phyloP scores from a whole-genome alignment of 1,139 yeast species.

The Arxiozyma bovina region DNA sequence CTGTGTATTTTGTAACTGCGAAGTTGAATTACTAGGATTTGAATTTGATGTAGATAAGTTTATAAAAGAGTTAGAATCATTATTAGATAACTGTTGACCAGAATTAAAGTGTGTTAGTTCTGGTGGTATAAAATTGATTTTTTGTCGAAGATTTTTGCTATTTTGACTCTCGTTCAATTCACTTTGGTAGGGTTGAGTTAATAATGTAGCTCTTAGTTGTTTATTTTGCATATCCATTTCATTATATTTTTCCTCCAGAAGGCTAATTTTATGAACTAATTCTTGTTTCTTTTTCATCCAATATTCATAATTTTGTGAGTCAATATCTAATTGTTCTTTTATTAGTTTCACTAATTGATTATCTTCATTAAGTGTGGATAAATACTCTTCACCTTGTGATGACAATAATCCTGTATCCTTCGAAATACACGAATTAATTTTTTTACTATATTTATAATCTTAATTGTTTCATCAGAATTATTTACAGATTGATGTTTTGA shows the following conservation, averaged over 20 bases:
- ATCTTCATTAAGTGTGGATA: constrained; percentile 18
- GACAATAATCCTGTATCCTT: constrained; percentile 22
- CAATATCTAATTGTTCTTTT: constrained; percentile 23
- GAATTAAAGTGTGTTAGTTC: constrained; percentile 5
- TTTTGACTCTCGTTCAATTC: background rate
- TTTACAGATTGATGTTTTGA: background rate
- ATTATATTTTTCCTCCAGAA: constrained; percentile 20
- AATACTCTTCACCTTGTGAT: constrained; percentile 18
- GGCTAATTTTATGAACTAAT: constrained; percentile 16
- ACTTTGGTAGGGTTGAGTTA: constrained; percentile 13
- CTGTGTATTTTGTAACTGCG: background rate
- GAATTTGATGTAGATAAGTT: background rate
- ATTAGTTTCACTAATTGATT: constrained; percentile 17
- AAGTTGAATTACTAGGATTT: constrained; percentile 1
- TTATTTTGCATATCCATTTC: constrained; percentile 18
- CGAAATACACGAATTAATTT: constrained; percentile 15
- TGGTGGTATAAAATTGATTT: constrained; percentile 9
- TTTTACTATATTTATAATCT: constrained; percentile 12
- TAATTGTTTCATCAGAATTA: constrained; percentile 3
- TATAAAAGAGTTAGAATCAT: constrained; percentile 2
- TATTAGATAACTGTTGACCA: background rate
- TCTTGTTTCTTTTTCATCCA: constrained; percentile 20
- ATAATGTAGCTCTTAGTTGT: constrained; percentile 19
- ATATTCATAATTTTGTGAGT: constrained; percentile 19
- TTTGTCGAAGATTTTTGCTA: background rate